Conservation (phyloP, 75 land plant genomes). For the Sequoia sempervirens region DNA sequence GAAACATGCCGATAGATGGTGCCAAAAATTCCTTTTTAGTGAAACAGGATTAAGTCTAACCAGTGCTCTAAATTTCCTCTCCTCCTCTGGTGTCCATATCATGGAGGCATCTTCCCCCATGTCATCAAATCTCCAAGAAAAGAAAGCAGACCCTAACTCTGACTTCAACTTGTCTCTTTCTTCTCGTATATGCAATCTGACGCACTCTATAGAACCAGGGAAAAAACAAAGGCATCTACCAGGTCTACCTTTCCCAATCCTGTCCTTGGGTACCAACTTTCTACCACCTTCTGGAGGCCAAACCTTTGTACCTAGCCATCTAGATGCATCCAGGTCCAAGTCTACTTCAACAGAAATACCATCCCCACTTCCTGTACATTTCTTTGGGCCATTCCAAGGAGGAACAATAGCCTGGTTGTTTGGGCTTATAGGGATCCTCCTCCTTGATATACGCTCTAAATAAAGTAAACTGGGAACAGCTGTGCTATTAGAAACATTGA, state of each 20-base stretch:
- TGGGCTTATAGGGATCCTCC: conserved; percentile 51
- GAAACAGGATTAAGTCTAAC: conserved; percentile 37
- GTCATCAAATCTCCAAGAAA: conserved; percentile 51
- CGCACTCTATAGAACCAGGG: conserved; percentile 70
- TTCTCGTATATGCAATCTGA: conserved; percentile 63
- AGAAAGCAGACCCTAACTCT: conserved; percentile 71
- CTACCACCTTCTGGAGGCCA: conserved; percentile 43
- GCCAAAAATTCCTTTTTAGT: conserved; percentile 51
- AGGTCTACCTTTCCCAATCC: conserved; percentile 55
- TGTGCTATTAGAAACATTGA: conserved; percentile 6
- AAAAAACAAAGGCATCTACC: conserved; percentile 43
- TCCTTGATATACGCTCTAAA: conserved; percentile 15
- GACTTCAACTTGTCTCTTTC: conserved; percentile 40
- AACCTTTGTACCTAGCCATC: conserved; percentile 47
- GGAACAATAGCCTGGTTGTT: conserved; percentile 64
- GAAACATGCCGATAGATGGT: conserved; percentile 27
- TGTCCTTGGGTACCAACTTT: conserved; percentile 1
- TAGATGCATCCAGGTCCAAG: conserved; percentile 26
- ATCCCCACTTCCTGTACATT: background rate
- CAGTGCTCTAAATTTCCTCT: conserved; percentile 45
- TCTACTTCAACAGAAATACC: conserved; percentile 10
- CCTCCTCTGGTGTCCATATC: conserved; percentile 67
- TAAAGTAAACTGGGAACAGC: background rate
- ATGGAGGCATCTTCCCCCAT: conserved; percentile 90
- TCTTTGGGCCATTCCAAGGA: conserved; percentile 37